Base-by-base conservation (phyloP, 495 filamentous ascomycete species). In the Daldinia concentrica region DNA sequence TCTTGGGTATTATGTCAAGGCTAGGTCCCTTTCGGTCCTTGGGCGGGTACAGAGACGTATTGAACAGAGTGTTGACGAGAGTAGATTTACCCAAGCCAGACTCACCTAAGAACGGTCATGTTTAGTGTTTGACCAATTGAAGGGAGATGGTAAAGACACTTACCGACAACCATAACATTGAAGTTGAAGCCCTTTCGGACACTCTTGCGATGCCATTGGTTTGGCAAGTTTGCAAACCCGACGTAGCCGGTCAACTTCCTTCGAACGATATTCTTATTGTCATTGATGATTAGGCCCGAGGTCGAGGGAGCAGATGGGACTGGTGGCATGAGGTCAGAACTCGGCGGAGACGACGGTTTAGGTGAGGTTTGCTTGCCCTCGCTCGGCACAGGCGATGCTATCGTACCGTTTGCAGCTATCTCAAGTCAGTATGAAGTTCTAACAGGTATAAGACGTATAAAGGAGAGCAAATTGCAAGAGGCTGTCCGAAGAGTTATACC, bases 191-290 rank as follows among this genome's bases (percentile, higher is more conserved):
- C 95, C 82, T 99, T 99, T 78, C 95, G 92, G 76, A 99, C 96
- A 88, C 94, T 97, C 91, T 99, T 99, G 82, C 95, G 94, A 86
- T 99, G 95, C 96, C 96, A 99, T 83, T 99, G 95, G 83, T 99
- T 99, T 50, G 95, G 95, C 82, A 99, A 85, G 79, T 99, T 99
- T 79, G 95, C 95, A 80, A 99, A 99, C 62, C 95, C 95, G 75
- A 99, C 95, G 77, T 98, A 99, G 67, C 95, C 95, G 51, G 95
- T 98, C 77, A 99, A 83, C 88, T 99, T 99, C 82, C 96, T 88
- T 80, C 96, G 92, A 65, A 99, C 95, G 79, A 99, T 96, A 82
- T 99, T 98, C 84, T 92, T 91, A 89, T 91, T 93, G 80, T 98
- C 94, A 71, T 86, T 91, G 70, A 91, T 88, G 76, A 73, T 72